phyloP scores from a whole-genome alignment of 2,329 filamentous ascomycete genomes.

The Apiospora koreana region DNA sequence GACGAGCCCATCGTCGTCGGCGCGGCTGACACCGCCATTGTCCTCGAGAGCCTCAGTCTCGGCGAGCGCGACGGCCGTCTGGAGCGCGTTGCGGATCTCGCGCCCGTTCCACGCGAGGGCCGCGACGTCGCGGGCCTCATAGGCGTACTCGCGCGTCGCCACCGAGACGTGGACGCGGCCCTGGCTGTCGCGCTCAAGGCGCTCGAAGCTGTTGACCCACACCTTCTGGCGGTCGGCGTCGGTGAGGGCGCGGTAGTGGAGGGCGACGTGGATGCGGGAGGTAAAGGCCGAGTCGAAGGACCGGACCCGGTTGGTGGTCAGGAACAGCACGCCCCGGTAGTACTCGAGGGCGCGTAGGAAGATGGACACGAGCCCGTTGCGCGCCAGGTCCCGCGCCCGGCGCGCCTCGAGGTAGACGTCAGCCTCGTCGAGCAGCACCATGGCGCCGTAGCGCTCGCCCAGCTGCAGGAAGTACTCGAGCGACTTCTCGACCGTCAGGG shows the following conservation, averaged over 20 bases:
- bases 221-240: constrained; percentile 23
- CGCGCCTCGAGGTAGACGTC: constrained; percentile 38
- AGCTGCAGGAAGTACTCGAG: constrained; percentile 36
- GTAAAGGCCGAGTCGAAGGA: constrained; percentile 26
- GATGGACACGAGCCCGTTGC: constrained; percentile 23
- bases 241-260: constrained; percentile 41
- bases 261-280: constrained; percentile 26
- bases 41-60: constrained; percentile 29
- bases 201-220: constrained; percentile 45
- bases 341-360: constrained; percentile 24
- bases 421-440: constrained; percentile 34
- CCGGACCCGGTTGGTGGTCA: constrained; percentile 25
- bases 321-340: constrained; percentile 24
- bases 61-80: constrained; percentile 31
- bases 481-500: constrained; percentile 26
- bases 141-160: constrained; percentile 42
- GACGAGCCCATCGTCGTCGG: constrained; percentile 14
- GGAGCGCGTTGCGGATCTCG: constrained; percentile 37
- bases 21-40: constrained; percentile 20
- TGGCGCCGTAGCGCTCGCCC: constrained; percentile 40
- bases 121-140: constrained; percentile 37
- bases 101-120: constrained; percentile 39
- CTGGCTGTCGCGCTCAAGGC: constrained; percentile 42
- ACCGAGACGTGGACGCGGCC: constrained; percentile 37
- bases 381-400: constrained; percentile 15